Evolutionary conservation across 768 basidiomycete genomes (phyloP), one percentile per base, ranked within the genome.

Genomic region (Tylopilus balloui): DNA sequence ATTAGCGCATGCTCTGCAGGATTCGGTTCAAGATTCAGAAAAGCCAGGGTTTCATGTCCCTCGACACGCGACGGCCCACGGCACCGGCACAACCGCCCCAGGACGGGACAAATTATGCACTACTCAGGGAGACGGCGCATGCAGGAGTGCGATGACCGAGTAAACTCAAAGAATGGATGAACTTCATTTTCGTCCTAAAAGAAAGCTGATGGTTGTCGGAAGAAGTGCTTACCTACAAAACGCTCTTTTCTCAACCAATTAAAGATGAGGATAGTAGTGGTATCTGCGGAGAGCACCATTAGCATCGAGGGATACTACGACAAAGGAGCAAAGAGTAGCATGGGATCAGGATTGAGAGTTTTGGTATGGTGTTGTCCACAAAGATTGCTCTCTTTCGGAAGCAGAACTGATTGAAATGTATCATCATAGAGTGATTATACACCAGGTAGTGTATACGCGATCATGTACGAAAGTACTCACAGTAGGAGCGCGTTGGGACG

Each of bases 91-190:
- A 61, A 54, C 67, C 51, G 57, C 65, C 63, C 71, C 82, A 83
- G 71, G 71, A 83, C 81, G 79, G 67, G 55, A 61, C 36, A 62
- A 48, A 28, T 58, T 52, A 55, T 45, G 69, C 69, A 70, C 67
- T 29, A 66, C 71, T 65, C 68, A 46, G 57, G 50, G 66, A 60
- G 68, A 70, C 66, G 72, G 68, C 67, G 60, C 54, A 45, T 55
- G 57, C 50, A 58, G 59, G 61, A 63, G 67, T 59, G 63, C 58
- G 44, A 61, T 53, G 54, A 63, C 55, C 64, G 64, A 69, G 71
- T 52, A 70, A 66, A 67, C 72, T 86, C 84, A 84, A 86, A 75
- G 84, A 86, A 86, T 86, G 84, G 84, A 86, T 86, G 78, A 86
- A 85, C 84, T 86, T 78, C 67, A 70, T 45, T 86, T 83, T 86